Conservation (phyloP, 148 eudicot genomes). For the Cornus controversa region DNA sequence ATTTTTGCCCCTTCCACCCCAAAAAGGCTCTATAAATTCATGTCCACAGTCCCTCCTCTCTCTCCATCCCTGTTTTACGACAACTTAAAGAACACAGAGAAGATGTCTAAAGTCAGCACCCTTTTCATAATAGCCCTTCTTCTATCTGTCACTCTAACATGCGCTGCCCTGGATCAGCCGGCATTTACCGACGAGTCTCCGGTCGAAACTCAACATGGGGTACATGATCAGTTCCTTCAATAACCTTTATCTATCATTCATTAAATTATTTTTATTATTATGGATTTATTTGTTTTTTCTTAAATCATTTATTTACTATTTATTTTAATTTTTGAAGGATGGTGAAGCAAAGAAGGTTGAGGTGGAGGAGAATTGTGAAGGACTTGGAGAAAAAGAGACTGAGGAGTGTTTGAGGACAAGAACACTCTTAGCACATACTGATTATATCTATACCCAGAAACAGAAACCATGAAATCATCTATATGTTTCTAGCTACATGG, state of each 20-base stretch:
- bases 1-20: background rate
- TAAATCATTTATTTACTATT: background rate
- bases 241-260: background rate
- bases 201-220: conserved; percentile 11
- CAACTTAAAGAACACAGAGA: no score
- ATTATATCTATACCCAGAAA: conserved; percentile 31
- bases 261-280: background rate
- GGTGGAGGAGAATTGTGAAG: conserved; percentile 9
- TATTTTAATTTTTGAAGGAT: background rate
- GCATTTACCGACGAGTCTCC: conserved; percentile 17
- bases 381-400: conserved; percentile 10
- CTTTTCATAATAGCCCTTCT: conserved; percentile 16
- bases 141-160: conserved; percentile 5
- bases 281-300: background rate
- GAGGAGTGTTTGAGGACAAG: conserved; percentile 14
- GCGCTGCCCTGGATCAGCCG: conserved; percentile 13
- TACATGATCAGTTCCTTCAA: background rate
- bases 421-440: conserved; percentile 18
- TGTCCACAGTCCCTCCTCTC: background rate
- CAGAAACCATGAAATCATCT: no score
- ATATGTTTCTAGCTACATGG: no score
- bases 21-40: background rate
- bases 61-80: background rate
- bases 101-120: conserved; percentile 18
- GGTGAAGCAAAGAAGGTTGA: background rate